These are phyloP conservation scores for Nannochloropsis granulata DNA, from an alignment of 108 stramenopile genomes.

Conservation along the genomic window DNA sequence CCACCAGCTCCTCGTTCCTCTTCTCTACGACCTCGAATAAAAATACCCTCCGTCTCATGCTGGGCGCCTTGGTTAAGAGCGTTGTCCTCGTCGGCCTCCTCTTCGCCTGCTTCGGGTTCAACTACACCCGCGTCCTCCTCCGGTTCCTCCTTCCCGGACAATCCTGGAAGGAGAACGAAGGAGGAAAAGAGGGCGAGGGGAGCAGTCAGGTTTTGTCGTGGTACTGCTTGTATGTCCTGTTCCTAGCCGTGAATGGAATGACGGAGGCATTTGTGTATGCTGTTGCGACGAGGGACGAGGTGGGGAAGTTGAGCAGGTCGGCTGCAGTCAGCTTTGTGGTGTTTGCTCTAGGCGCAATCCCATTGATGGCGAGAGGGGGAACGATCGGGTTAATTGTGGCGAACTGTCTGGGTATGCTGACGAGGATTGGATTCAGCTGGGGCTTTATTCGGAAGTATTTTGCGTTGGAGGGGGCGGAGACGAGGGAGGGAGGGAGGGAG, in stretches of 20 bases:
- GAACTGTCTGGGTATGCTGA: slow-evolving; percentile 16
- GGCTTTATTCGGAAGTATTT: slow-evolving; percentile 21
- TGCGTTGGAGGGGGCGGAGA: not conserved
- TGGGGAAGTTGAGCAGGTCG: slow-evolving; percentile 2
- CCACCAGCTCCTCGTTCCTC: too few species aligned
- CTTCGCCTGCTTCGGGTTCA: slow-evolving; percentile 23
- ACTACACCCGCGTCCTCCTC: slow-evolving; percentile 24
- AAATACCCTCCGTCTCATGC: not conserved
- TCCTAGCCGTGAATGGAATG: slow-evolving; percentile 74
- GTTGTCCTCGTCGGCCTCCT: slow-evolving; percentile 21
- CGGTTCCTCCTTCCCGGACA: slow-evolving; percentile 8
- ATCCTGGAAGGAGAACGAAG: not conserved
- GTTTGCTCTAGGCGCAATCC: not conserved
- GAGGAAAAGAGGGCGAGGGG: not conserved
- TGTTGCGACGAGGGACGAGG: slow-evolving; percentile 5
- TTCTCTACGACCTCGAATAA: not conserved
- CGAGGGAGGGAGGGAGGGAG: not conserved
- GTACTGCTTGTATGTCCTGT: slow-evolving; percentile 73
- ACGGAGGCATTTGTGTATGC: slow-evolving; percentile 86
- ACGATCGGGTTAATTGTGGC: slow-evolving; percentile 25
- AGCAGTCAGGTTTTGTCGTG: not conserved
- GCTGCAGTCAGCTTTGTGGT: not conserved
- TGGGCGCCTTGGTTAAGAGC: slow-evolving; percentile 17
- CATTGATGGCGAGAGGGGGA: not conserved
- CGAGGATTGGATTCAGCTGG: slow-evolving; percentile 6